These are phyloP conservation scores for Claviceps sp. DNA, from an alignment of 2,329 filamentous ascomycete genomes.

Conservation along the genomic window DNA sequence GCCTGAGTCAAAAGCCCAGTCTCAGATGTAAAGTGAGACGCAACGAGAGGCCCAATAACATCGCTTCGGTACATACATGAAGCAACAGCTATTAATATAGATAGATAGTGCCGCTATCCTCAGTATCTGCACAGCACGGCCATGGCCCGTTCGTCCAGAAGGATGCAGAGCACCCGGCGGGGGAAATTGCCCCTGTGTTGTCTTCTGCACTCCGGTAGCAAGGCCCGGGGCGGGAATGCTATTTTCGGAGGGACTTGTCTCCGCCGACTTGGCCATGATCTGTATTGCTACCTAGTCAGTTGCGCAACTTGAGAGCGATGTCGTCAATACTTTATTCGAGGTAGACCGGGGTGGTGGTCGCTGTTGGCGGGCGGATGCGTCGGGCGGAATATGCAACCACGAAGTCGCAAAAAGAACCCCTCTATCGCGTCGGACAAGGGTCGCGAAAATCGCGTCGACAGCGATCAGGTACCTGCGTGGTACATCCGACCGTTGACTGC, in stretches of 20 bases:
- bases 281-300: not conserved
- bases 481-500: too few relatives aligned
- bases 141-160: slow-evolving; percentile 41
- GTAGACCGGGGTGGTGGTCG: not conserved
- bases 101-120: slow-evolving; percentile 36
- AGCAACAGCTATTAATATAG: slow-evolving; percentile 37
- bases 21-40: not conserved
- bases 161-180: slow-evolving; percentile 28
- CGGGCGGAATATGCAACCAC: too few relatives aligned
- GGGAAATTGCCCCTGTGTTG: slow-evolving; percentile 8
- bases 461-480: too few relatives aligned
- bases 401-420: not conserved
- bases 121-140: slow-evolving; percentile 33
- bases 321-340: not conserved
- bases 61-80: slow-evolving; percentile 24
- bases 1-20: not conserved
- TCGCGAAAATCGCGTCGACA: too few relatives aligned
- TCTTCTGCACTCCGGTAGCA: slow-evolving; percentile 10
- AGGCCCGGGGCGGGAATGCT: slow-evolving; percentile 19
- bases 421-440: too few relatives aligned
- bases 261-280: slow-evolving; percentile 15
- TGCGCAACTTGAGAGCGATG: not conserved
- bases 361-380: not conserved
- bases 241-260: slow-evolving; percentile 12
- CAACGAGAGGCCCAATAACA: not conserved